Base-by-base conservation (phyloP, 2,329 filamentous ascomycete genomes). In the Talaromyces islandicus region DNA sequence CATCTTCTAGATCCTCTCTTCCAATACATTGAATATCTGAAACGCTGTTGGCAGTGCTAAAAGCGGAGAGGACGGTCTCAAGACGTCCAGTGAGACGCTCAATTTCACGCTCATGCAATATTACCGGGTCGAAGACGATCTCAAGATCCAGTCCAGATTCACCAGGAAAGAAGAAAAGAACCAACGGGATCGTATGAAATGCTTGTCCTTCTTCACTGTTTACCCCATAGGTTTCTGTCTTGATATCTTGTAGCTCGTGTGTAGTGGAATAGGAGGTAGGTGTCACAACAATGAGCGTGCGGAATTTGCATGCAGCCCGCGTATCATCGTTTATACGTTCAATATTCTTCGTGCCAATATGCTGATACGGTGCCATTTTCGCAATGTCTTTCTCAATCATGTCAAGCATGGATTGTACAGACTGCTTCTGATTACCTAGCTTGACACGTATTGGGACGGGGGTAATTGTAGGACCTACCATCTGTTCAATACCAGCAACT, bases 361-460 rank as follows among this genome's bases (percentile, higher is more conserved):
- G 84, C 71, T 88, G 83, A 65, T 85, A 81, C 0, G 83, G 80
- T 2, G 86, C 85, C 56, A 82, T 78, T 6, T 75, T 71, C 0
- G 83, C 73, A 0, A 78, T 80, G 58, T 80, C 77, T 27, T 80
- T 72, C 43, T 86, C 83, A 7, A 87, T n/a, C n/a, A n/a, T n/a
- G n/a, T n/a, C n/a, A n/a, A n/a, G n/a, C n/a, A n/a, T n/a, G n/a
- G n/a, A n/a, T n/a, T n/a, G n/a, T n/a, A n/a, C n/a, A n/a, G n/a
- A n/a, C n/a, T n/a, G n/a, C n/a, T n/a, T n/a, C n/a, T n/a, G n/a
- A 11, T 17, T 10, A 3, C 21, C 27, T 19, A 57, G 21, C 2
- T 14, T 17, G 12, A 57, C 17, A 17, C 56, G 56, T 9, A 58
- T 32, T 6, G 57, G 58, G 9, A 64, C 52, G 25, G 59, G 51